Evolutionary conservation across 768 basidiomycete genomes (phyloP).

Genomic region (Lactifluus rugatus): DNA sequence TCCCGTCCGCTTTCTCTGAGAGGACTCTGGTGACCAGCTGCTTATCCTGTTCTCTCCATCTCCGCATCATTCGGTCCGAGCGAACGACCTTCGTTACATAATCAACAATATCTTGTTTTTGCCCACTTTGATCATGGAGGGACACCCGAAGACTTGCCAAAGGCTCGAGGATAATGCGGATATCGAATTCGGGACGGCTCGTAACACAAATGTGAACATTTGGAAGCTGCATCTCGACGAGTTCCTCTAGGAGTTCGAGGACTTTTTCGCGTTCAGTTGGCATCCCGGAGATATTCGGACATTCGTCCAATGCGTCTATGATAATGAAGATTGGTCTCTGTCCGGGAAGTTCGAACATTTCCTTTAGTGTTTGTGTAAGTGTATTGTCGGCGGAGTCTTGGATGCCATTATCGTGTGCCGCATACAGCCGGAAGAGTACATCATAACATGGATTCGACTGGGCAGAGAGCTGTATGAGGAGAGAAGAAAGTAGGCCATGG

Average conservation of each 20-base stretch:
- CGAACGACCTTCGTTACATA: background rate
- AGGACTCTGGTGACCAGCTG: background rate
- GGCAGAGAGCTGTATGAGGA: background rate
- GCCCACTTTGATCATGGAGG: background rate
- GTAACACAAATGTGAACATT: background rate
- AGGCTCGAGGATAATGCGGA: background rate
- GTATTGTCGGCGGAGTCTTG: background rate
- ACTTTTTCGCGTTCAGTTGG: background rate
- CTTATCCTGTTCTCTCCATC: background rate
- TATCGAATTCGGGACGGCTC: conserved; percentile 2
- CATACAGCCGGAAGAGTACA: background rate
- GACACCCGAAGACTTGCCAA: background rate
- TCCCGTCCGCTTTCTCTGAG: background rate
- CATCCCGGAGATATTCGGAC: background rate
- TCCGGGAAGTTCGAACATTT: background rate
- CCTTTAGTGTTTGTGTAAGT: background rate
- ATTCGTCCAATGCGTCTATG: conserved; percentile 7
- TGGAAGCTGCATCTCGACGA: background rate
- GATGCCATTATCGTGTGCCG: background rate
- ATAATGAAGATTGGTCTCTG: background rate
- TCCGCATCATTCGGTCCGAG: background rate
- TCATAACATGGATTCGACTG: background rate
- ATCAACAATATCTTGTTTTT: background rate
- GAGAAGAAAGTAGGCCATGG: background rate
- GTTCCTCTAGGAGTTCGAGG: background rate